Base-by-base conservation (phyloP, 768 basidiomycete species). In the Boletus subcaerulescens region DNA sequence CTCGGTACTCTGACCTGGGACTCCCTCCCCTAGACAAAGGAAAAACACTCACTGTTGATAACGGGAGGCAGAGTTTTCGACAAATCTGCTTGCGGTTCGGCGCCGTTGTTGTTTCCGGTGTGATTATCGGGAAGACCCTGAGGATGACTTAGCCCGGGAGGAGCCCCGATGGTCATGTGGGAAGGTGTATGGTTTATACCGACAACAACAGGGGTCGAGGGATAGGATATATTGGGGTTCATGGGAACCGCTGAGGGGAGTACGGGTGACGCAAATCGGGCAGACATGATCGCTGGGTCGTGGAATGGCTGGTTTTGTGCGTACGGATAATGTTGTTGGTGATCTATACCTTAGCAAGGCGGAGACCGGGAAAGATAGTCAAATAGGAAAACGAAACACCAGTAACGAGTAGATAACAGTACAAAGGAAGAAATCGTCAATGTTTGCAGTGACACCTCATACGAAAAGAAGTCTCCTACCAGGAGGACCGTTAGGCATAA, bases 241-340 rank as follows among this genome's bases (percentile, higher is more conserved):
- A 48, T 40, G 3, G 60, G 47, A 20, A 53, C 45, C 9, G 47
- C 56, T 20, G 52, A 48, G 7, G 74, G 61, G 31, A 72, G 49
- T 39, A 76, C 60, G 5, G 71, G 72, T 13, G 81, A 73, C 5
- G 79, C 76, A 66, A 89, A 79, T 56, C 83, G 80, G 20, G 86
- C 86, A 33, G 87, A 85, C 86, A 91, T 89, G 45, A 91, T 89
- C 13, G 88, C 88, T 43, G 88, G 88, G 62, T 91, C 89, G 57
- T 75, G 78, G 68, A 89, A 90, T 26, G 79, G 78, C 55, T 79
- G 80, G 58, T 62, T 59, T 60, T 67, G 73, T 65, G 60, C 49
- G 52, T 68, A 71, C 13, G 71, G 67, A 60, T 67, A 72, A 46
- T 61, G 65, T 35, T 67, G 65, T 43, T 74, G 68, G 36, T 68